Evolutionary conservation across 2,329 filamentous ascomycete genomes (phyloP).

Genomic region (Clarireedia monteithiana): DNA sequence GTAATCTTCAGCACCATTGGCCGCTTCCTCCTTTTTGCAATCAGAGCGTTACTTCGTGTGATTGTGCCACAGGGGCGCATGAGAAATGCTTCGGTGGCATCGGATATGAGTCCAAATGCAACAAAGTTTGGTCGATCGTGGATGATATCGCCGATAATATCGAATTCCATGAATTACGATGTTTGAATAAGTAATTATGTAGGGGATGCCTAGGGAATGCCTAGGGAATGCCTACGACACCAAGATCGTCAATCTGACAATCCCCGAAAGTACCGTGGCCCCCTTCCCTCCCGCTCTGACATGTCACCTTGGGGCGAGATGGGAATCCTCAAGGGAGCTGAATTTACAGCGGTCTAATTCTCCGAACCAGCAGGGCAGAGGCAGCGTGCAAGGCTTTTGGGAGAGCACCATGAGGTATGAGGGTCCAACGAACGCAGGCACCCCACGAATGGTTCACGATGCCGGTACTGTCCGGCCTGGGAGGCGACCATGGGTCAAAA

Average conservation of each 20-base stretch:
- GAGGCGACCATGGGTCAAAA: constrained; percentile 20
- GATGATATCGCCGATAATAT: not conserved
- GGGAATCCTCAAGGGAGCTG: constrained; percentile 20
- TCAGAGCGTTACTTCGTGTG: constrained; percentile 5
- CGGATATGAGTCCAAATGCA: constrained; percentile 2
- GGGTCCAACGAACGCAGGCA: constrained; percentile 13
- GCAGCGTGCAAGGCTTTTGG: constrained; percentile 7
- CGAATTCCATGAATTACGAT: not conserved
- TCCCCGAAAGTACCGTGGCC: constrained; percentile 12
- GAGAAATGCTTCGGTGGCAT: constrained; percentile 2
- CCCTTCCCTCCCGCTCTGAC: constrained; percentile 16
- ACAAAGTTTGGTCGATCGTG: not conserved
- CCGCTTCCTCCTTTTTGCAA: not conserved
- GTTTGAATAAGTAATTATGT: not conserved
- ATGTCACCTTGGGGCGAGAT: constrained; percentile 17
- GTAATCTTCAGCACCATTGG: constrained; percentile 9
- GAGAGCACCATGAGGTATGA: constrained; percentile 10
- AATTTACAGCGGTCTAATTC: constrained; percentile 23
- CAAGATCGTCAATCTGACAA: constrained; percentile 19
- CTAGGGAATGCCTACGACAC: not conserved
- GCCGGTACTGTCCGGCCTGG: constrained; percentile 15
- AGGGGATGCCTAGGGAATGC: not conserved
- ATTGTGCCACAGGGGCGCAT: constrained; percentile 12
- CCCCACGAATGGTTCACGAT: constrained; percentile 27
- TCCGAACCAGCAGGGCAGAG: constrained; percentile 7